Base-by-base conservation (phyloP, 106 monocot species). In the Allium fistulosum region DNA sequence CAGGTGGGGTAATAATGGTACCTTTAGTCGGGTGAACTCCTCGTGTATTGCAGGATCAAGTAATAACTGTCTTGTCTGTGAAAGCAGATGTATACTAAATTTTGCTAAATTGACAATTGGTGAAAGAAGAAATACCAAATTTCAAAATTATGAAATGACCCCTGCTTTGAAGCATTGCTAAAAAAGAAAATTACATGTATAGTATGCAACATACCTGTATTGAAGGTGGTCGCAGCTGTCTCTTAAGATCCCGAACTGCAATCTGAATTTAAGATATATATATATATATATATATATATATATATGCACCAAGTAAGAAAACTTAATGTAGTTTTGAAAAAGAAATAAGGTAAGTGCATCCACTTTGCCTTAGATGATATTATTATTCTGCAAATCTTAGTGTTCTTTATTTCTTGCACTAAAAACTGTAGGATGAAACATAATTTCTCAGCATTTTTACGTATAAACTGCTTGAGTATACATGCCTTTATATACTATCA, bases 21-120 rank as follows among this genome's bases (percentile, higher is more conserved):
- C 97, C 97, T 97, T 97, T 59, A 97, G 69, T 27, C 97, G 92
- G 59, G 86, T 90, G 56, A 97, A 97, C 73, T 97, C 92, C 71
- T 97, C 97, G 75, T 97, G 97, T 69, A 97, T 97, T 53, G 97
- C 97, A 63, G 97, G 97, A 76, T 97, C 97, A 67, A 97, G 87
- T 51, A 97, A 74, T 71, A 97, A 76, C 62, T 77, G 92, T 73
- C 97, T 89, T 46, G 97, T 86, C 92, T 90, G 83, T 66, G 61
- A 45, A 73, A 47, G 56, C 53, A 67, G 46, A 50, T 60, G 28
- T 5, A 10, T 17, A 58, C 9, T 3, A 46, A 7, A 26, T 51
- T 11, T 26, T 49, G 2, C 18, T 61, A 50, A 46, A 5, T 7
- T 26, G 61, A 9, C 12, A 50, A 26, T 12, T 51, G 18, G 26